Base-by-base conservation (phyloP, 352 stramenopile species). In the Elongisporangium undulatum region DNA sequence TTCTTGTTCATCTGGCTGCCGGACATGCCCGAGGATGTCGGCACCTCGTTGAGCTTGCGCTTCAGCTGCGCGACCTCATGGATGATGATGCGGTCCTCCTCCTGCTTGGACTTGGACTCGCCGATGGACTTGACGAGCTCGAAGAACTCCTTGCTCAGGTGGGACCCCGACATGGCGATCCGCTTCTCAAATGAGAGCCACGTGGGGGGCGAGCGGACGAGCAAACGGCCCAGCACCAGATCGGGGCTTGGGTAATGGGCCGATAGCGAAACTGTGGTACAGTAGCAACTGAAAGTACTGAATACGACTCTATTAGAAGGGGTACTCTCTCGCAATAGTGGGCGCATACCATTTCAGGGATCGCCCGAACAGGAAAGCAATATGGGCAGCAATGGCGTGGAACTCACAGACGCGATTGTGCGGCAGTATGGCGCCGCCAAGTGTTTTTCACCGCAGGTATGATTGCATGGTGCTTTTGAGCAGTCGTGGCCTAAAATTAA, bases 61-160 rank as follows among this genome's bases (percentile, higher is more conserved):
- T 99, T 99, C 53, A 99, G 89, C 51, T 90, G 85, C 51, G 76
- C 75, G 41, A 99, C 87, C 79, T 99, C 97, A 79, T 95, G 85
- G 57, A 95, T 79, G 67, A 99, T 99, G 67, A 99, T 99, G 56
- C 95, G 87, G 78, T 99, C 98, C 75, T 99, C 97, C 85, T 99
- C 98, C 80, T 99, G 98, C 85, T 99, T 99, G 19, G 95, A 99
- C 78, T 99, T 99, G 75, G 90, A 98, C 85, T 99, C 98, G 59
- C 98, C 98, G 68, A 99, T 99, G 24, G 96, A 97, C 77, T 99
- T 99, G 72, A 99, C 96, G 56, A 99, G 94, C 84, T 99, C 97
- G 77, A 99, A 99, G 86, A 99, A 99, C 78, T 99, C 98, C 71
- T 97, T 98, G 48, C 91, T 96, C 62, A 97, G 65, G 61, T 96